A percentile compares a stretch with the other conserved stretches of the same genome.
Conservation (phyloP, 208 protist genomes). For the Trypanosomatidae sp. region DNA sequence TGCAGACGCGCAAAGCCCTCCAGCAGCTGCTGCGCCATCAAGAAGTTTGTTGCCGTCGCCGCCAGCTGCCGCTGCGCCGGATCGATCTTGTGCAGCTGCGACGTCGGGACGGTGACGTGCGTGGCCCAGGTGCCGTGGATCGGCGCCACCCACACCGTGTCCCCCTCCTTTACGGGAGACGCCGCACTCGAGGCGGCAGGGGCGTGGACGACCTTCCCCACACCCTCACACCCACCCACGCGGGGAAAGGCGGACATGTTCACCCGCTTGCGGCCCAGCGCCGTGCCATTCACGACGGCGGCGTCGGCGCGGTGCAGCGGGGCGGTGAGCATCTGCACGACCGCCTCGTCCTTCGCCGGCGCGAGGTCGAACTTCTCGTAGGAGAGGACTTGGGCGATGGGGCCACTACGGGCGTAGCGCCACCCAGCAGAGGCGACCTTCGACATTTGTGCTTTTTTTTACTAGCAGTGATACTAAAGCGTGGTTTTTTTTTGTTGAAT, state of each 20-base stretch:
- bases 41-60: slow-evolving; percentile 61
- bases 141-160: slow-evolving; percentile 75
- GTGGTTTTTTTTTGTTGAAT: too few relatives aligned
- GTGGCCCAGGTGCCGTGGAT: slow-evolving; percentile 71
- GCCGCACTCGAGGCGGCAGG: slow-evolving; percentile 8
- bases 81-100: slow-evolving; percentile 58
- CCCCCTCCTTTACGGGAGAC: slow-evolving; percentile 55
- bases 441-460: too few relatives aligned
- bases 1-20: slow-evolving; percentile 50
- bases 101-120: slow-evolving; percentile 34
- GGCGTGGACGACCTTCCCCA: slow-evolving; percentile 46
- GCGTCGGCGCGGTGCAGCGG: slow-evolving; percentile 70
- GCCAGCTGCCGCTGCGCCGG: slow-evolving; percentile 43
- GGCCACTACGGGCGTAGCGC: slow-evolving; percentile 66
- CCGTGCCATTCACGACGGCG: slow-evolving; percentile 70
- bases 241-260: slow-evolving; percentile 39
- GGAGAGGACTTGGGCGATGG: slow-evolving; percentile 49
- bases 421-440: slow-evolving; percentile 64
- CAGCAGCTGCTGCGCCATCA: slow-evolving; percentile 67
- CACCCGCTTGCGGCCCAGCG: slow-evolving; percentile 48
- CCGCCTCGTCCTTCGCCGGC: slow-evolving; percentile 44
- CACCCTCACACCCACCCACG: slow-evolving; percentile 68
- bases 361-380: slow-evolving; percentile 52
- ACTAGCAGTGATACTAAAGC: too few relatives aligned
- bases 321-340: slow-evolving; percentile 57